Percentiles rank a stretch among this genome's conserved stretches.
Conservation (phyloP, 106 monocot species). For the Alisma plantagoaquatica region DNA sequence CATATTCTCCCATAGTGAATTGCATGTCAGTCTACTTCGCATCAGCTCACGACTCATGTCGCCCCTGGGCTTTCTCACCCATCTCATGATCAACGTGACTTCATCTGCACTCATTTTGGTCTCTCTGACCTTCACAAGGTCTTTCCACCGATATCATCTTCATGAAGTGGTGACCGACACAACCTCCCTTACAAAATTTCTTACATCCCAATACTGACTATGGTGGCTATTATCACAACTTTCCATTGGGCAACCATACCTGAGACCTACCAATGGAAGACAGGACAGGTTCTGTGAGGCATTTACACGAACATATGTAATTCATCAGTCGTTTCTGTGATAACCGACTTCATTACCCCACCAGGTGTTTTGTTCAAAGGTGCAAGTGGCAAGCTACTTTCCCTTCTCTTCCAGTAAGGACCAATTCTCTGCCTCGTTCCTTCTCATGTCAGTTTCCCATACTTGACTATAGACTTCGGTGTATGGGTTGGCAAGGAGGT, state of each 20-base stretch:
- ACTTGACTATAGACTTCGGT: neutral
- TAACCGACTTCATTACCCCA: conserved; percentile 43
- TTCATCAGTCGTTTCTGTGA: too few species aligned
- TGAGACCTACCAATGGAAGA: conserved; percentile 43
- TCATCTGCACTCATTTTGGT: too few species aligned
- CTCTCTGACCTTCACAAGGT: too few species aligned
- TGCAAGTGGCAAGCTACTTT: conserved; percentile 16
- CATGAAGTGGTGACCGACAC: too few species aligned
- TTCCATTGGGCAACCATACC: conserved; percentile 61
- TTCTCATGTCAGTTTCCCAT: neutral
- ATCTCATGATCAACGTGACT: too few species aligned
- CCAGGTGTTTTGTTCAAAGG: conserved; percentile 29
- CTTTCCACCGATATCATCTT: too few species aligned
- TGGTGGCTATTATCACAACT: conserved; percentile 62
- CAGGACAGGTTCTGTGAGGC: neutral
- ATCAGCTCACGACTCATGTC: too few species aligned
- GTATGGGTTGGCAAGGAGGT: conserved; percentile 17
- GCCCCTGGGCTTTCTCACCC: too few species aligned
- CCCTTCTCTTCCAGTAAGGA: conserved; percentile 16
- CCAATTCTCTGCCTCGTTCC: conserved; percentile 5
- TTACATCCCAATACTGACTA: too few species aligned
- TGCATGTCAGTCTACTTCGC: too few species aligned
- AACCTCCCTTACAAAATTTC: too few species aligned
- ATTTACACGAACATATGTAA: neutral
- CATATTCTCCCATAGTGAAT: too few species aligned